A percentile compares a stretch with the other conserved stretches of the same genome.
Conservation (phyloP, 2,329 filamentous ascomycete species). For the Cladobotryum protrusum region DNA sequence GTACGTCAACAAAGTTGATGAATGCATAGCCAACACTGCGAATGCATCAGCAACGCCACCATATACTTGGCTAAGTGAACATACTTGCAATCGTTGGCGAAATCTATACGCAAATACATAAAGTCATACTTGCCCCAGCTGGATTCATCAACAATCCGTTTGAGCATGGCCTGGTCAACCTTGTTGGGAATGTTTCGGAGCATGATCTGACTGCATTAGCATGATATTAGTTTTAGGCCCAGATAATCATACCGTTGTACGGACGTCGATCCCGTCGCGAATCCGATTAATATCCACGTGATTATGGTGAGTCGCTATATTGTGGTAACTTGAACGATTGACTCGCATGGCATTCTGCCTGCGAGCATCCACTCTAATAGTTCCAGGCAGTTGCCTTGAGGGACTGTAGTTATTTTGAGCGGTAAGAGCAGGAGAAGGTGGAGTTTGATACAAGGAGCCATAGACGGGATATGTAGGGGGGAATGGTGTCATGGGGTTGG, state of each 20-base stretch:
- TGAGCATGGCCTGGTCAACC: constrained; percentile 70
- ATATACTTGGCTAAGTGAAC: constrained; percentile 25
- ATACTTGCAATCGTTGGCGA: constrained; percentile 77
- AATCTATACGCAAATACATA: constrained; percentile 88
- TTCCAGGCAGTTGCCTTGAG: constrained; percentile 30
- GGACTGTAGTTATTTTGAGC: constrained; percentile 34
- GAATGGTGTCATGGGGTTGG: constrained; percentile 23
- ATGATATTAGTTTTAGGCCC: not conserved
- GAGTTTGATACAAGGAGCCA: constrained; percentile 25
- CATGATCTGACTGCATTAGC: constrained; percentile 62
- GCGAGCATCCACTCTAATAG: constrained; percentile 34
- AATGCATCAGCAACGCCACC: constrained; percentile 1
- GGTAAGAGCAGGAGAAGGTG: constrained; percentile 29
- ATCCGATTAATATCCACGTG: constrained; percentile 57
- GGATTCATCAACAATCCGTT: constrained; percentile 70
- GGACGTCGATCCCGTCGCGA: constrained; percentile 61
- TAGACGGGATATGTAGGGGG: constrained; percentile 26
- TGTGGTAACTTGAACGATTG: constrained; percentile 40
- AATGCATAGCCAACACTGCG: constrained; percentile 90
- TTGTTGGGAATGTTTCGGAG: constrained; percentile 91
- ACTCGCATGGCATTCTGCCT: constrained; percentile 45
- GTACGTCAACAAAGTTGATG: constrained; percentile 83
- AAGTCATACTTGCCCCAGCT: constrained; percentile 86
- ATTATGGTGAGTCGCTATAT: constrained; percentile 49
- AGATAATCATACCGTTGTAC: constrained; percentile 57